Evolutionary conservation across 352 stramenopile genomes (phyloP), one percentile per base, ranked within the genome.

Genomic region (Stephanocyclus meneghinianus): DNA sequence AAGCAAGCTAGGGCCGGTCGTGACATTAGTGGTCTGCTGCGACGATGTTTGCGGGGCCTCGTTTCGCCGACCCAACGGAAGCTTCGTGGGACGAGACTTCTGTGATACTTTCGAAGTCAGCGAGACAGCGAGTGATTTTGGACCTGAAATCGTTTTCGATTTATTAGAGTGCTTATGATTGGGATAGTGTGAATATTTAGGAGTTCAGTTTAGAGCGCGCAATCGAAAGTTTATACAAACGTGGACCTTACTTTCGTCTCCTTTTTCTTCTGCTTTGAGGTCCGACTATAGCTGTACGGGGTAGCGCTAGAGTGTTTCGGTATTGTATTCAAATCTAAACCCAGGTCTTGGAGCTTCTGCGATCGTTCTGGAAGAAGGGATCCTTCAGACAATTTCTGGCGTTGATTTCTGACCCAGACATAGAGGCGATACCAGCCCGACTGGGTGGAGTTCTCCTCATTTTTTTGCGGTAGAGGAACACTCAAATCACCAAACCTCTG

Each of bases 351-450:
- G 26, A 59, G 50, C n/a, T 59, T 59, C 18, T 59, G 50, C 11
- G 4, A 32, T 11, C 50, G 50, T 11, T 59, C 16, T 8, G 15
- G 16, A 59, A n/a, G 10, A 30, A 59, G 50, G 26, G 18, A 5
- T 15, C 50, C 50, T 15, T 30, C 2, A 13, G 15, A 32, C 29
- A 32, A 32, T 26, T 32, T 59, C 18, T 26, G 3, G 10, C 50
- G 50, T 26, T 59, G 50, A 32, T 59, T 59, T 11, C 10, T 59
- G n/a, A 30, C 50, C 50, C 50, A 59, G 26, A 59, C 50, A 59
- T 32, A 59, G 2, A 59, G 15, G 8, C 30, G 15, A 26, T 59
- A 59, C 50, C 50, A 59, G 8, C 50, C 50, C 6, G n/a, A n/a
- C 4, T 59, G 50, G 8, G n/a, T 59, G 16, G 50, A 37, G 30